These are phyloP conservation scores for Aspergillus amoenus DNA, from an alignment of 2,329 filamentous ascomycete genomes.

Conservation along the genomic window DNA sequence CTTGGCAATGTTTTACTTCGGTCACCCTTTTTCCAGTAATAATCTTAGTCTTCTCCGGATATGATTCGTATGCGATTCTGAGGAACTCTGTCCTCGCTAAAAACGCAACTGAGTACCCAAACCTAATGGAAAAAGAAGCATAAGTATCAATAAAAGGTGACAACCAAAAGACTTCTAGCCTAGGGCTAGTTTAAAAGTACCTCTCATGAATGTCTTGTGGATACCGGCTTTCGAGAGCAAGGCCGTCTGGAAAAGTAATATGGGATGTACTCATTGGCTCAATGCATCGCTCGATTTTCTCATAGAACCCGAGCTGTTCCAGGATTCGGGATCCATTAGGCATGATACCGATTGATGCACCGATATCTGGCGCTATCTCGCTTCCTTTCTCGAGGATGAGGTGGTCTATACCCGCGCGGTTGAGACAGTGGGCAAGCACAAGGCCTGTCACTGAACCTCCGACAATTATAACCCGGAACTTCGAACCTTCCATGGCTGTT, in stretches of 20 bases:
- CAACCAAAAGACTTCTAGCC: not conserved
- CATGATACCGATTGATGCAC: slow-evolving; percentile 20
- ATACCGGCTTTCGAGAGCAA: slow-evolving; percentile 4
- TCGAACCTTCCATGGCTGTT: not conserved
- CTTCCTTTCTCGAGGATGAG: slow-evolving; percentile 38
- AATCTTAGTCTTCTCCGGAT: slow-evolving; percentile 31
- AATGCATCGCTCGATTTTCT: slow-evolving; percentile 14
- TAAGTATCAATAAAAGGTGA: not conserved
- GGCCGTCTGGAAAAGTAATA: slow-evolving; percentile 14
- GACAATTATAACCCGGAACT: slow-evolving; percentile 44
- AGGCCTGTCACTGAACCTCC: slow-evolving; percentile 53
- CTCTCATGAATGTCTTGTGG: slow-evolving; percentile 11
- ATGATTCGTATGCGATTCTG: slow-evolving; percentile 21
- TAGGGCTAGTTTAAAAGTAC: not conserved
- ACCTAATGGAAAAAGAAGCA: slow-evolving; percentile 6
- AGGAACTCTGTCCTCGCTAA: slow-evolving; percentile 23
- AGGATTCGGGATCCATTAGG: slow-evolving; percentile 21
- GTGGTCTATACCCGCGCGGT: slow-evolving; percentile 48
- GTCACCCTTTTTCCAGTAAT: slow-evolving; percentile 28
- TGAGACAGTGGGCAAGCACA: slow-evolving; percentile 47
- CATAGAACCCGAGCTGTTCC: slow-evolving; percentile 17
- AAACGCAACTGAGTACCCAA: slow-evolving; percentile 20
- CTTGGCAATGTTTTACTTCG: slow-evolving; percentile 22
- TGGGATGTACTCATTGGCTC: slow-evolving; percentile 15
- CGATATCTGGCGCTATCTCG: slow-evolving; percentile 14